These are phyloP conservation scores for Yamadazyma buinensis DNA, from an alignment of 1,139 yeast genomes.

Conservation along the genomic window DNA sequence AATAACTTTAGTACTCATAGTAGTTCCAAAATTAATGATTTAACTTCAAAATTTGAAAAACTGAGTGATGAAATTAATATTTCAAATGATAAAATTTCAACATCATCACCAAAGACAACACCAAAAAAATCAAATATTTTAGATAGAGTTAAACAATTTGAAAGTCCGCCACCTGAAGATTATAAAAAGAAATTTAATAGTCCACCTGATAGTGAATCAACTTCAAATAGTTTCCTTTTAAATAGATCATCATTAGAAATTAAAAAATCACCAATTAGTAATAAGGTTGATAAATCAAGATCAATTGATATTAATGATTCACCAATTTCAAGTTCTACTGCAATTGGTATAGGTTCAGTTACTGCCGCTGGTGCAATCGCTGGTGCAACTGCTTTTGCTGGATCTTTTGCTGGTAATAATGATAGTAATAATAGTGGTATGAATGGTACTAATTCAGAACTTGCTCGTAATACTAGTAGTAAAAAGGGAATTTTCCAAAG, in stretches of 20 bases:
- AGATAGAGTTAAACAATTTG: constrained; percentile 40
- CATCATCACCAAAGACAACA: constrained; percentile 15
- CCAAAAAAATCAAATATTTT: constrained; percentile 25
- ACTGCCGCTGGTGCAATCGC: constrained; percentile 7
- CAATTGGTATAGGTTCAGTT: background rate
- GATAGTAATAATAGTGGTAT: constrained; percentile 6
- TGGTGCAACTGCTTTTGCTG: constrained; percentile 7
- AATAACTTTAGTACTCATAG: background rate
- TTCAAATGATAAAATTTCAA: constrained; percentile 4
- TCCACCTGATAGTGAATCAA: constrained; percentile 11
- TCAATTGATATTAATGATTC: background rate
- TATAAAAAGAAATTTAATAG: constrained; percentile 9
- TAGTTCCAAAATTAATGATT: constrained; percentile 10
- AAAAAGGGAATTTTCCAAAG: constrained; percentile 33
- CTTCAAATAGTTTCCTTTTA: constrained; percentile 15
- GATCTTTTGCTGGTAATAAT: constrained; percentile 10
- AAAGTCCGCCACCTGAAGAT: constrained; percentile 21
- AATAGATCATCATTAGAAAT: constrained; percentile 18
- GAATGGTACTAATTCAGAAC: background rate
- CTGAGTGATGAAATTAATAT: constrained; percentile 10
- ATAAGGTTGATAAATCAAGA: background rate
- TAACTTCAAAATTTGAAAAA: constrained; percentile 15
- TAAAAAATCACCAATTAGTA: constrained; percentile 11
- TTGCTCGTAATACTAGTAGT: constrained; percentile 5
- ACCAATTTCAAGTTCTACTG: background rate